Conservation (phyloP, 768 basidiomycete genomes). For the Termitomyces sp. region DNA sequence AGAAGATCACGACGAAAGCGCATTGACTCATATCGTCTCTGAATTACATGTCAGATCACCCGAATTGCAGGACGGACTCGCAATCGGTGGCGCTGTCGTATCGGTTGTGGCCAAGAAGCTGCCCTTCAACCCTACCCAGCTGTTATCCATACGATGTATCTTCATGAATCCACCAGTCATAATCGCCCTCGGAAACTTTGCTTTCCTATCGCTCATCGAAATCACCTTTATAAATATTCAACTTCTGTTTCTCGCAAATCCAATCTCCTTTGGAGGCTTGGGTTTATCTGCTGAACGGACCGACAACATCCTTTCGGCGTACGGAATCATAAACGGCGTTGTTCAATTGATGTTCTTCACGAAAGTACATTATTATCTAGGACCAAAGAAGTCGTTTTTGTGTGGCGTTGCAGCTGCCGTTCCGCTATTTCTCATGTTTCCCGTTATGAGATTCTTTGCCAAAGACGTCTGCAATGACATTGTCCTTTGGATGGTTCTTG, state of each 20-base stretch:
- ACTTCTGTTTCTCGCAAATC: slow-evolving; percentile 66
- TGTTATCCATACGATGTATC: slow-evolving; percentile 44
- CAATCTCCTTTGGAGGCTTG: slow-evolving; percentile 60
- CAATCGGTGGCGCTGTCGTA: slow-evolving; percentile 2
- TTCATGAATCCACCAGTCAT: slow-evolving; percentile 45
- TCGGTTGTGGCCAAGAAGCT: slow-evolving; percentile 1
- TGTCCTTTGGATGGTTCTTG: slow-evolving; percentile 44
- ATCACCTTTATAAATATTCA: slow-evolving; percentile 59
- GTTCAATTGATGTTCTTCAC: slow-evolving; percentile 67
- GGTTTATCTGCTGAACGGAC: slow-evolving; percentile 59
- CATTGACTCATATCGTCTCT: not conserved
- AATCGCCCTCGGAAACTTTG: slow-evolving; percentile 60
- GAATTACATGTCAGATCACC: slow-evolving; percentile 1
- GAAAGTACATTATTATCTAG: slow-evolving; percentile 48
- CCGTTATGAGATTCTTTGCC: slow-evolving; percentile 52
- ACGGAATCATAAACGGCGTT: slow-evolving; percentile 56
- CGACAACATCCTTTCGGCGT: slow-evolving; percentile 54
- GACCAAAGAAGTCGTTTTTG: slow-evolving; percentile 56
- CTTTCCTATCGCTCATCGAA: slow-evolving; percentile 55
- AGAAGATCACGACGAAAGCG: not conserved
- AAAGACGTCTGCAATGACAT: slow-evolving; percentile 37
- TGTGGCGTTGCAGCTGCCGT: slow-evolving; percentile 43
- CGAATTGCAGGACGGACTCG: slow-evolving; percentile 7
- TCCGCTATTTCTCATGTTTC: slow-evolving; percentile 52
- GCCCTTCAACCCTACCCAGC: slow-evolving; percentile 18